A percentile compares a stretch with the other conserved stretches of the same genome.
phyloP scores from a whole-genome alignment of 495 filamentous ascomycete species.

The Xylaria longipes region DNA sequence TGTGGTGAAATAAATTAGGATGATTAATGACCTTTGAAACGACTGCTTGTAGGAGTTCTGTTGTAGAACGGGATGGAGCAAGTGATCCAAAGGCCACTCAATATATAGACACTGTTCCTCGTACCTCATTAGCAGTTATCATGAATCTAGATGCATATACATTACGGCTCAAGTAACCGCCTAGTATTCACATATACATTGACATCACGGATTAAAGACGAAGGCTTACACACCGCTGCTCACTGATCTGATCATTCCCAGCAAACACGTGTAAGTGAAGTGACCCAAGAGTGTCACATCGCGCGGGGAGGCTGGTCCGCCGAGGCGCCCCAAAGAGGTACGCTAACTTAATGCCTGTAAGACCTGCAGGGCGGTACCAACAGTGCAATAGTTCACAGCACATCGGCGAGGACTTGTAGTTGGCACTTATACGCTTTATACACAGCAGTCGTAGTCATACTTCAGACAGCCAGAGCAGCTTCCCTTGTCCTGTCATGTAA shows the following conservation, averaged over 20 bases:
- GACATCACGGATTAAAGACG: neutral
- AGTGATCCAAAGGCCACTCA: too few relatives aligned
- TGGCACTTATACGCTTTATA: neutral
- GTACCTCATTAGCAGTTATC: neutral
- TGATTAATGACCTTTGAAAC: neutral
- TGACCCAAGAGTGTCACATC: neutral
- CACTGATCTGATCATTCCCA: neutral
- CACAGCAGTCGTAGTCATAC: neutral
- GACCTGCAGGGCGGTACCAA: neutral
- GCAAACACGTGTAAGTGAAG: neutral
- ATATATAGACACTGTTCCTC: neutral
- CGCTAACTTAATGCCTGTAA: neutral
- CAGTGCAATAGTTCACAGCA: neutral
- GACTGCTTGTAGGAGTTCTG: neutral
- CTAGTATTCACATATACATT: neutral
- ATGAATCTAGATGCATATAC: neutral
- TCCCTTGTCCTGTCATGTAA: neutral
- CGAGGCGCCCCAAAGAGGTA: neutral
- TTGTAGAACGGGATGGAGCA: too few relatives aligned
- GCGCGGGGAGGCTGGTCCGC: neutral
- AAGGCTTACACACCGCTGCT: neutral
- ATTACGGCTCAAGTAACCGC: neutral
- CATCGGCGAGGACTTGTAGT: neutral
- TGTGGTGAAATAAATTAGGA: constrained; percentile 24
- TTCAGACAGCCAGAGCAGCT: neutral